These are phyloP conservation scores for Asterionellopsis glacialis DNA, from an alignment of 108 stramenopile genomes.

Conservation along the genomic window DNA sequence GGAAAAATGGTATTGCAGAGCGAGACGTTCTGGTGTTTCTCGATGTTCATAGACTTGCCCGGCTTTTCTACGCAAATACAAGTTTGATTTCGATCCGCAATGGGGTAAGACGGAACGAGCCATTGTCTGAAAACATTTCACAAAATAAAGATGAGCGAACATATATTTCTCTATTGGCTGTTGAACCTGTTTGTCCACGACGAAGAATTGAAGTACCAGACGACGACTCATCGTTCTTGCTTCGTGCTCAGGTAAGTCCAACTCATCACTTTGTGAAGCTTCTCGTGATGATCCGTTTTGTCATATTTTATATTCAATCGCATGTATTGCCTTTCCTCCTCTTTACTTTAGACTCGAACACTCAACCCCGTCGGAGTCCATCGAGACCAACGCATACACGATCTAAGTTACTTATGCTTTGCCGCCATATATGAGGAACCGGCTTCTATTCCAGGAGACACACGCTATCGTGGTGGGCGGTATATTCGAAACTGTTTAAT, in stretches of 20 bases:
- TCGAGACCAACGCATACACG: constrained; percentile 64
- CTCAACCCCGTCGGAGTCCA: constrained; percentile 71
- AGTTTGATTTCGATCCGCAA: constrained; percentile 53
- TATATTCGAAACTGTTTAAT: constrained; percentile 72
- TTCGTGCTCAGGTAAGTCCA: constrained; percentile 57
- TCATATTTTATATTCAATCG: too few species aligned
- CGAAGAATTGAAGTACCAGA: constrained; percentile 78
- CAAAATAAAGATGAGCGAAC: constrained; percentile 20
- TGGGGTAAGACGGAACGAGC: constrained; percentile 27
- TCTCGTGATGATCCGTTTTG: too few species aligned
- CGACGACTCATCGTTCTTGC: constrained; percentile 83
- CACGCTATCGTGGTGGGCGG: constrained; percentile 49
- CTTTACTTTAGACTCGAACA: constrained; percentile 31
- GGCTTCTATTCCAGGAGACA: constrained; percentile 31
- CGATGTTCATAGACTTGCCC: constrained; percentile 70
- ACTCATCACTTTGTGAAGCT: too few species aligned
- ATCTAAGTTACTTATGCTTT: constrained; percentile 71
- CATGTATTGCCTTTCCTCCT: background rate
- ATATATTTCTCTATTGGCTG: constrained; percentile 43
- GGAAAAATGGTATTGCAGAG: constrained; percentile 35
- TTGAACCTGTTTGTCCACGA: constrained; percentile 50
- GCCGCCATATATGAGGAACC: constrained; percentile 79
- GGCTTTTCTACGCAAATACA: constrained; percentile 65
- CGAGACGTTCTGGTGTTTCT: constrained; percentile 43
- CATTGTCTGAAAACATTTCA: constrained; percentile 10